These are phyloP conservation scores for Platanthera zijinensis DNA, from an alignment of 106 monocot genomes.

Conservation along the genomic window DNA sequence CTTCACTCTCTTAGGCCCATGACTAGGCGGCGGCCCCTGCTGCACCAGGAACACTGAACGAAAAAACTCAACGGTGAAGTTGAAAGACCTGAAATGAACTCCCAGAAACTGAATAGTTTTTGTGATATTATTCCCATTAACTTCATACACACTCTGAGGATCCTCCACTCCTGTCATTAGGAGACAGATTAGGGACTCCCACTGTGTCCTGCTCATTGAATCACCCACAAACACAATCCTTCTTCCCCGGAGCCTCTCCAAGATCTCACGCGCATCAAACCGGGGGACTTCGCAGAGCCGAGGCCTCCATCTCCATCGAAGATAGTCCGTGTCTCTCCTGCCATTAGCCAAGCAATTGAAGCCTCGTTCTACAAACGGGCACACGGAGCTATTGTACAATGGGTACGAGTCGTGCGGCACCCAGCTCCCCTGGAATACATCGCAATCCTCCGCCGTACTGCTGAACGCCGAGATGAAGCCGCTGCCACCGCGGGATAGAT, in stretches of 20 bases:
- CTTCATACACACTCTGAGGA: slow-evolving; percentile 63
- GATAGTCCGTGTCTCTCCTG: slow-evolving; percentile 61
- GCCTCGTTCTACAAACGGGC: slow-evolving; percentile 79
- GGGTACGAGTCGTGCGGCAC: slow-evolving; percentile 49
- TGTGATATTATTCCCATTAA: slow-evolving; percentile 73
- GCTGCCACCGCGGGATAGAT: slow-evolving; percentile 8
- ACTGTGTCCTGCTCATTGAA: slow-evolving; percentile 97
- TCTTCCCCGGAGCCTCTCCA: slow-evolving; percentile 66
- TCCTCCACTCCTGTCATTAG: slow-evolving; percentile 82
- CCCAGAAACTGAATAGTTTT: slow-evolving; percentile 83
- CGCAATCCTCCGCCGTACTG: slow-evolving; percentile 19
- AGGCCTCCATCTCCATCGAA: slow-evolving; percentile 93
- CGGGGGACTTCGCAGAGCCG: slow-evolving; percentile 52
- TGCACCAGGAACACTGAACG: slow-evolving; percentile 79
- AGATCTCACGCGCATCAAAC: slow-evolving; percentile 34
- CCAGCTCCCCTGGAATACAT: slow-evolving; percentile 86
- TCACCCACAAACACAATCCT: slow-evolving; percentile 87
- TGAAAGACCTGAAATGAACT: slow-evolving; percentile 58
- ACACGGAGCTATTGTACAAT: slow-evolving; percentile 76
- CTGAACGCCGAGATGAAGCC: slow-evolving; percentile 16
- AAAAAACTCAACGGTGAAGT: slow-evolving; percentile 84
- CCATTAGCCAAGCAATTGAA: slow-evolving; percentile 97
- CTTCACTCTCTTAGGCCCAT: slow-evolving; percentile 50
- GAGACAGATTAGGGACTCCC: slow-evolving; percentile 95
- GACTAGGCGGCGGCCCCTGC: slow-evolving; percentile 38